A percentile compares a stretch with the other conserved stretches of the same genome.
phyloP scores from a whole-genome alignment of 192 early-diverging fungal genomes.

The Gorgonomyces haynaldii region DNA sequence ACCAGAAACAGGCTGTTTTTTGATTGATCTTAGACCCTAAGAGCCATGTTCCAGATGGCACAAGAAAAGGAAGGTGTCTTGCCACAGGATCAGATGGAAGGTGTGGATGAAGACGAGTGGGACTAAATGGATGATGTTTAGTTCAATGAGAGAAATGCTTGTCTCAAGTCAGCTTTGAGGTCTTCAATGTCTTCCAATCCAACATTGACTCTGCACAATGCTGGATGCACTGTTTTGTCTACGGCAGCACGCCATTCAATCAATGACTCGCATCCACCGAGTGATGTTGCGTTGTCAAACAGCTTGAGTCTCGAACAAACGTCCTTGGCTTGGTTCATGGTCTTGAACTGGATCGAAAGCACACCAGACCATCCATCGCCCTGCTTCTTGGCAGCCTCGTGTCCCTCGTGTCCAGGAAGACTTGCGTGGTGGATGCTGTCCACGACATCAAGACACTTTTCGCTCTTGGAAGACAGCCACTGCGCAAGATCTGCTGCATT shows the following conservation, averaged over 20 bases:
- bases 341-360: slow-evolving; percentile 27
- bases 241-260: slow-evolving; percentile 52
- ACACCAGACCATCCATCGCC: slow-evolving; percentile 15
- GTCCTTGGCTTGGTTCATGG: slow-evolving; percentile 32
- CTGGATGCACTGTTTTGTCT: slow-evolving; percentile 28
- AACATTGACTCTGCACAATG: slow-evolving; percentile 49
- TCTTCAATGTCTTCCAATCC: slow-evolving; percentile 58
- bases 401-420: slow-evolving; percentile 24
- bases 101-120: slow-evolving; percentile 40
- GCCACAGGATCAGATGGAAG: slow-evolving; percentile 32
- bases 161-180: slow-evolving; percentile 45
- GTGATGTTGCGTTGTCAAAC: slow-evolving; percentile 45
- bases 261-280: slow-evolving; percentile 56
- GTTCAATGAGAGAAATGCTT: slow-evolving; percentile 34
- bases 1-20: slow-evolving; percentile 22
- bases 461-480: slow-evolving; percentile 32
- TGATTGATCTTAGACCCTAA: slow-evolving; percentile 13
- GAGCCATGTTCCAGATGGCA: slow-evolving; percentile 24
- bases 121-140: too few species aligned
- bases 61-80: slow-evolving; percentile 18
- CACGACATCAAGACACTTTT: slow-evolving; percentile 13
- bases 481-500: slow-evolving; percentile 39
- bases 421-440: slow-evolving; percentile 23
- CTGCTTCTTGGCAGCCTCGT: slow-evolving; percentile 15
- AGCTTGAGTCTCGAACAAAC: slow-evolving; percentile 28